Base-by-base conservation (phyloP, 2,329 filamentous ascomycete genomes). In the Orbilia ellipsospora region DNA sequence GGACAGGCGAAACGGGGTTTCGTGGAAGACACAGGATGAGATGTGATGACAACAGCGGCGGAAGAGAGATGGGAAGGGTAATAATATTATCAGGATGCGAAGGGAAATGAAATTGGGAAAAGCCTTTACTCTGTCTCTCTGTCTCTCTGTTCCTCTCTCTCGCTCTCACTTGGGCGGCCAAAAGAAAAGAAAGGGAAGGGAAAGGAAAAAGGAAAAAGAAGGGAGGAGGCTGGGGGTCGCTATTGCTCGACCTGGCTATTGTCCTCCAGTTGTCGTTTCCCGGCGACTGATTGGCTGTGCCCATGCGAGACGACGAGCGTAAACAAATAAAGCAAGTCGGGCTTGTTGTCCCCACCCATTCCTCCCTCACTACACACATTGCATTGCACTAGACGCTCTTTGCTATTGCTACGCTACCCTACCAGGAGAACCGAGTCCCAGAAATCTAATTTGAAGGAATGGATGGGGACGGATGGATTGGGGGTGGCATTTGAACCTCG, bases 291-390 rank as follows among this genome's bases (percentile, higher is more conserved):
- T 74, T 74, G 70, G 70, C 63, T 63, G 70, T 20, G 31, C 31
- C 31, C 31, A 36, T 36, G 31, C 31, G 31, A 36, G 55, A 68
- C 61, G 56, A 56, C 63, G 69, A 66, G 56, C 63, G 62, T 73
- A 73, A 73, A 73, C 69, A 73, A 72, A 72, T 72, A 72, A 52
- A 60, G 60, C 23, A 64, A 73, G 62, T 66, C 48, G 56, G 36
- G 31, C 31, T 36, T 36, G 31, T 36, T 26, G 28, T 57, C 8
- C 55, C 23, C 45, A 16, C 31, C 20, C 16, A 23, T 44, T 36
- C 31, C 10, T 36, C 31, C 31, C 10, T 36, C 31, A 7, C 28
- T 31, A 3, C 28, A 3, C 28, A 3, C 28, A 31, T 31, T 31
- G 3, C 28, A 36, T 6, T 36, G 1, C 31, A 7, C 31, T 6